Base-by-base conservation (phyloP, 1,139 yeast genomes). In the Diutina catenulata region DNA sequence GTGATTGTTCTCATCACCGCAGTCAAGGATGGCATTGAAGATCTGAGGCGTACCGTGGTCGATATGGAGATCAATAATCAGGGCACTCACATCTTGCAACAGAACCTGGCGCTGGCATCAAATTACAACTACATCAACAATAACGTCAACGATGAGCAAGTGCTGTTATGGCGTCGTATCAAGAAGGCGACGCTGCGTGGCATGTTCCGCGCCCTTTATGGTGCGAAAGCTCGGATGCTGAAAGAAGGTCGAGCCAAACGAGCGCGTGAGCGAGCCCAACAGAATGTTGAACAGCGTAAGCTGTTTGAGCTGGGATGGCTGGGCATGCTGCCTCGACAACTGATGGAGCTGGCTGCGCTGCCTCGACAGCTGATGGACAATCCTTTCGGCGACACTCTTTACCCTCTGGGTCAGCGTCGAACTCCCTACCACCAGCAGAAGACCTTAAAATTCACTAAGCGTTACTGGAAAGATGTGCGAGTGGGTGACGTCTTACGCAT, bases 121-220 rank as follows among this genome's bases (percentile, higher is more conserved):
- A 41, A 37, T 7, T 48, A 39, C 28, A 57, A 58, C 2, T 55
- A 68, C 39, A 50, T 49, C 26, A 74, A 74, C 49, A 48, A 52
- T 14, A 74, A 74, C 46, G 64, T 67, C 10, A 53, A 57, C 28
- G 69, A 61, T 40, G 76, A 69, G 43, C 66, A 64, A 42, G 60
- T 76, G 4, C 71, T 80, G 0, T 40, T 58, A 3, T 76, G 83
- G 83, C 68, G 82, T 56, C 60, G 56, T 43, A 75, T 74, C 55
- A 76, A 76, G 47, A 76, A 80, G 40, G 36, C 36, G 18, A 23
- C 28, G n/a, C n/a, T 19, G 11, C 16, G 36, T 6, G 36, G 22
- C 15, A 23, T 24, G 22, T 23, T 33, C 22, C 15, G 22, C 11
- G 24, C 23, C 28, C 15, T 33, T n/a, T 14, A 24, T 51, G 56